Evolutionary conservation across 192 early-diverging fungal species (phyloP), one percentile per base, ranked within the genome.

Genomic region (Gonapodya sp.): DNA sequence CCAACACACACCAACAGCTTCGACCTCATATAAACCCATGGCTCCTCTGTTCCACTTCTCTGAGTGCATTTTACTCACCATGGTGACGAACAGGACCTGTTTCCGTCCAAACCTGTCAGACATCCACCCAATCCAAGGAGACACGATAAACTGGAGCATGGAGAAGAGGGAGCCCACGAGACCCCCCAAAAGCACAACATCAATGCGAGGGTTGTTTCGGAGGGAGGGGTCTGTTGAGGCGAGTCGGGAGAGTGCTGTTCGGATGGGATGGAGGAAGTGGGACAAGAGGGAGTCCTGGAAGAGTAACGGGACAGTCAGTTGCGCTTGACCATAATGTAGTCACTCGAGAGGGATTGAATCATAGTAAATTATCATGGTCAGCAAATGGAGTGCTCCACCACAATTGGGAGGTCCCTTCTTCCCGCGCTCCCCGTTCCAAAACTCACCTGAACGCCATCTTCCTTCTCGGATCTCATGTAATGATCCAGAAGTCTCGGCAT

Each of bases 121-220:
- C 35, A 92, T 84, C 18, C 87, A 84, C 0, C 96, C 97, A 78
- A 99, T 97, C 1, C 90, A 75, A 0, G 97, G 96, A 1, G 94
- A 91, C 2, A 90, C 89, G 30, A 97, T 81, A 85, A 95, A 97
- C 85, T 98, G 97, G 73, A 99, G 87, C 31, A 98, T 89, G 36
- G 96, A 97, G 86, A 96, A 99, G 36, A 99, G 82, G 1, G 94
- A 96, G 0, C 97, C 97, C 0, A 99, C 81, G 1, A 92, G 86
- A 0, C 97, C 97, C 31, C 97, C 97, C 64, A 98, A 89, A 35
- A 99, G 86, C 0, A 99, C 94, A 35, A 97, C 88, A 82, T 91
- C 90, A 31, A 91, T 80, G 0, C 85, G 74, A 1, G 83, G 72
- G 46, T 64, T 64, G 46, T 8, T 16, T 8, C 46, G 46, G 8